Conservation (phyloP, 2,329 filamentous ascomycete genomes). For the Calonectria ilicicola region DNA sequence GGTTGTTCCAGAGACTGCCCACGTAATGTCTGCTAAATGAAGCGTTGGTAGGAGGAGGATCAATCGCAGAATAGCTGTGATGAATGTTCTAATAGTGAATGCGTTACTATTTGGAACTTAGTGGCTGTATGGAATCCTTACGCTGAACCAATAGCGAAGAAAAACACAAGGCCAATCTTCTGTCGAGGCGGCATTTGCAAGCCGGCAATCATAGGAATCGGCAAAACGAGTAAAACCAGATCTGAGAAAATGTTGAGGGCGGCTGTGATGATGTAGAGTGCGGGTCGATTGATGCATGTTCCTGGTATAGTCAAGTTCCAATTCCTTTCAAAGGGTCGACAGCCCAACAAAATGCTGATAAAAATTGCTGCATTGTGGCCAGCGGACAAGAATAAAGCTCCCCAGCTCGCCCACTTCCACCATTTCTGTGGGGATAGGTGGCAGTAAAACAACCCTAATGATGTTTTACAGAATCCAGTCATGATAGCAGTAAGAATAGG, state of each 20-base stretch:
- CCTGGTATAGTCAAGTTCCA: conserved; percentile 45
- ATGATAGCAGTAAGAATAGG: conserved; percentile 45
- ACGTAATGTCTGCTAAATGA: conserved; percentile 24
- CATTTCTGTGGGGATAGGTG: background rate
- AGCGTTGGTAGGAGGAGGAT: conserved; percentile 20
- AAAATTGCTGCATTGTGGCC: conserved; percentile 33
- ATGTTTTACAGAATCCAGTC: background rate
- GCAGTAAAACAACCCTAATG: background rate
- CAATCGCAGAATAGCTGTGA: conserved; percentile 31
- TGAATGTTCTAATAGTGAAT: conserved; percentile 12
- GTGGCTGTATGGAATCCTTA: background rate
- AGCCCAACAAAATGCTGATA: conserved; percentile 46
- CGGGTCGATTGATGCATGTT: conserved; percentile 56
- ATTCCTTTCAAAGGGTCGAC: conserved; percentile 12
- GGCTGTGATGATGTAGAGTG: conserved; percentile 60
- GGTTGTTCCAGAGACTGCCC: conserved; percentile 19
- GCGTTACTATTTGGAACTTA: background rate
- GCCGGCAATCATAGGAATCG: conserved; percentile 55
- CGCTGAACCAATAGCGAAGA: conserved; percentile 55
- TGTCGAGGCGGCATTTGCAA: conserved; percentile 57
- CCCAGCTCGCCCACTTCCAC: background rate
- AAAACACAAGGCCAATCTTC: conserved; percentile 54
- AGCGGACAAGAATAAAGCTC: background rate
- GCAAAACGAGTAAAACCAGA: conserved; percentile 58
- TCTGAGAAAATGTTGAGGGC: conserved; percentile 59